Evolutionary conservation across 352 stramenopile genomes (phyloP).

Genomic region (Phytopythium kandeliae): DNA sequence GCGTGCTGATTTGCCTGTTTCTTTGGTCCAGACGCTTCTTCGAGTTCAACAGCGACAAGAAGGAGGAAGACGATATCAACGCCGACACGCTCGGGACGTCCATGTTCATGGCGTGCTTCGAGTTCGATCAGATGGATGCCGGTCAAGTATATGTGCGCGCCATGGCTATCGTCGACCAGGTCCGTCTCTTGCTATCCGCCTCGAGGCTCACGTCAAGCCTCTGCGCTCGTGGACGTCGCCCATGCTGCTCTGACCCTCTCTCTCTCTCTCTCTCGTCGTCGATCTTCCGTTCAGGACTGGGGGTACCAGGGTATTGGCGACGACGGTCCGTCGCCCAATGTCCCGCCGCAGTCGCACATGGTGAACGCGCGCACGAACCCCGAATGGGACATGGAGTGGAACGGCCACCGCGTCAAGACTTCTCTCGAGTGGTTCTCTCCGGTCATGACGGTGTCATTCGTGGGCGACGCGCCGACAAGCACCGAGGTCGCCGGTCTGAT

Average conservation of each 20-base stretch:
- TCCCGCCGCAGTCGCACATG: conserved; percentile 74
- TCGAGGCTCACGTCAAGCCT: not conserved
- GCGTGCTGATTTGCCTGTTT: not conserved
- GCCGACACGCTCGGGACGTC: conserved; percentile 56
- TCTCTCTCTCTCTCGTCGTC: too few species aligned
- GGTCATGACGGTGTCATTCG: conserved; percentile 24
- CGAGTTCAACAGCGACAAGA: conserved; percentile 33
- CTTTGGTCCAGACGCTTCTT: conserved; percentile 40
- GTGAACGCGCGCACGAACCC: conserved; percentile 79
- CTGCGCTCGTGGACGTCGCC: conserved; percentile 1
- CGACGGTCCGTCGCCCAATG: conserved; percentile 46
- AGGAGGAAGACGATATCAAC: conserved; percentile 24
- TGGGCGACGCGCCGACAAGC: not conserved
- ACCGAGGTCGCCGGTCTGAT: not conserved
- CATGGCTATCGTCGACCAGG: conserved; percentile 69
- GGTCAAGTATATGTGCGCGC: conserved; percentile 55
- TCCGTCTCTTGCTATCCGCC: conserved; percentile 6
- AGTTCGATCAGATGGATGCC: conserved; percentile 26
- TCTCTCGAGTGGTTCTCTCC: conserved; percentile 61
- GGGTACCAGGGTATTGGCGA: conserved; percentile 38
- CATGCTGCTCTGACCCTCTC: too few species aligned
- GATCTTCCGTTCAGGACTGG: conserved; percentile 41
- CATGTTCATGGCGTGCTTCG: conserved; percentile 59
- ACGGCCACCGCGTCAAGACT: conserved; percentile 57
- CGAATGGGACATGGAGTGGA: conserved; percentile 54